phyloP scores from a whole-genome alignment of 306 rosid genomes.

The Biancaea sappan region DNA sequence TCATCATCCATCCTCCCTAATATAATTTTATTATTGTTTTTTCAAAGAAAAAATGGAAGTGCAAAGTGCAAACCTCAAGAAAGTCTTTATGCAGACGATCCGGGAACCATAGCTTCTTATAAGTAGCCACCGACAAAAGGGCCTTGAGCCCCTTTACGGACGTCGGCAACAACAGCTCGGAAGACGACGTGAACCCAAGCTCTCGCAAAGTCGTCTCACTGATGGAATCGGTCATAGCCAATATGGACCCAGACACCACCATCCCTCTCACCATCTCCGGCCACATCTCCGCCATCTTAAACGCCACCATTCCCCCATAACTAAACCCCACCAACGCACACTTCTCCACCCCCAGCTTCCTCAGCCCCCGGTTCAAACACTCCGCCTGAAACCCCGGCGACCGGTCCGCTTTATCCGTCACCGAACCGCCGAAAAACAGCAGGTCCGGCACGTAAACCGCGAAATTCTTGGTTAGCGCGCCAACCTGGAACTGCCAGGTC shows the following conservation, averaged over 20 bases:
- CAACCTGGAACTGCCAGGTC: slow-evolving; percentile 77
- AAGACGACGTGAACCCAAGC: slow-evolving; percentile 57
- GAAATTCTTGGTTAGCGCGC: slow-evolving; percentile 51
- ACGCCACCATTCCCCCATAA: slow-evolving; percentile 85
- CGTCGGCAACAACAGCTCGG: slow-evolving; percentile 68
- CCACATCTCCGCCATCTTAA: slow-evolving; percentile 62
- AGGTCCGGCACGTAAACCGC: slow-evolving; percentile 81
- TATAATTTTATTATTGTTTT: no score
- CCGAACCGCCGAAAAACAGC: slow-evolving; percentile 79
- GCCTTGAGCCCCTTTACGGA: slow-evolving; percentile 53
- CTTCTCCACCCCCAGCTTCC: slow-evolving; percentile 71
- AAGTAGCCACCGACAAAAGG: slow-evolving; percentile 54
- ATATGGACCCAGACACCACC: slow-evolving; percentile 57
- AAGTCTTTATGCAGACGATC: slow-evolving; percentile 54
- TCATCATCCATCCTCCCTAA: no score
- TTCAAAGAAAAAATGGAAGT: no score
- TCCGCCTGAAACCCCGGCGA: slow-evolving; percentile 74
- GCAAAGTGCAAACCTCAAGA: slow-evolving; percentile 55
- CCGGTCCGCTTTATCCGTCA: slow-evolving; percentile 52
- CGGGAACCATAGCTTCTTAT: slow-evolving; percentile 63
- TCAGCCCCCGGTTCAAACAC: slow-evolving; percentile 60
- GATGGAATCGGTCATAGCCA: slow-evolving; percentile 51
- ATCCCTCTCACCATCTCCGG: slow-evolving; percentile 56
- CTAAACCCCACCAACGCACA: slow-evolving; percentile 76
- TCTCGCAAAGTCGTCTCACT: slow-evolving; percentile 31